Conservation (phyloP, 768 basidiomycete genomes). For the Arthromyces matolae region DNA sequence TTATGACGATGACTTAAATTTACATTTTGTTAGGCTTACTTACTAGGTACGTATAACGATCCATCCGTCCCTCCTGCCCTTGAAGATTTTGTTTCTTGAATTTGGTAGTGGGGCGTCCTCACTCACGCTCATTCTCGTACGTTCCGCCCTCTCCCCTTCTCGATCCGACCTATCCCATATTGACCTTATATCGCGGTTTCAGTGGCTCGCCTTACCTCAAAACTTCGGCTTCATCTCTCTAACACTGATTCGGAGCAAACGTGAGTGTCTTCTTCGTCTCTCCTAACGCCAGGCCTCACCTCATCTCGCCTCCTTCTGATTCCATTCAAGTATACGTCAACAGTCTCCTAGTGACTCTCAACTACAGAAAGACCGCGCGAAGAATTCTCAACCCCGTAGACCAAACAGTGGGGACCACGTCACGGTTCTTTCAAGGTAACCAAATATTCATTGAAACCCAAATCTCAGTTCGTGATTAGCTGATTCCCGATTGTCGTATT, state of each 20-base stretch:
- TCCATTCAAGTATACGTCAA: slow-evolving; percentile 9
- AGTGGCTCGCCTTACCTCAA: slow-evolving; percentile 10
- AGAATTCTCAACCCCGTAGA: not conserved
- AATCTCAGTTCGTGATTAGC: too few species aligned
- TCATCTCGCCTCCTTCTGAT: too few species aligned
- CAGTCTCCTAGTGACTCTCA: slow-evolving; percentile 11
- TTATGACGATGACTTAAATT: too few species aligned
- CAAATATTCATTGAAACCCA: too few species aligned
- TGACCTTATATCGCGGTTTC: not conserved
- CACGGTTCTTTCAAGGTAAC: slow-evolving; percentile 11
- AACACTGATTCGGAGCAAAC: slow-evolving; percentile 11
- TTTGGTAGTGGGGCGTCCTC: slow-evolving; percentile 8
- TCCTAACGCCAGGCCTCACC: not conserved
- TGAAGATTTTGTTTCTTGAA: not conserved
- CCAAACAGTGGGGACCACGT: slow-evolving; percentile 2
- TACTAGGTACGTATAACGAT: slow-evolving; percentile 5
- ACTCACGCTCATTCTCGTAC: slow-evolving; percentile 9
- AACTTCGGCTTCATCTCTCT: slow-evolving; percentile 12
- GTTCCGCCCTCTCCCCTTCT: too few species aligned
- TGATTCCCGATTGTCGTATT: not conserved
- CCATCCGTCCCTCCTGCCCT: not conserved
- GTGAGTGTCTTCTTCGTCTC: not conserved
- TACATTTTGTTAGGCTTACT: not conserved
- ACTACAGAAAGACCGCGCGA: slow-evolving; percentile 8
- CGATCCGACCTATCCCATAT: too few species aligned